These are phyloP conservation scores for Petasospora fabianii DNA, from an alignment of 1,139 yeast species.

Conservation along the genomic window DNA sequence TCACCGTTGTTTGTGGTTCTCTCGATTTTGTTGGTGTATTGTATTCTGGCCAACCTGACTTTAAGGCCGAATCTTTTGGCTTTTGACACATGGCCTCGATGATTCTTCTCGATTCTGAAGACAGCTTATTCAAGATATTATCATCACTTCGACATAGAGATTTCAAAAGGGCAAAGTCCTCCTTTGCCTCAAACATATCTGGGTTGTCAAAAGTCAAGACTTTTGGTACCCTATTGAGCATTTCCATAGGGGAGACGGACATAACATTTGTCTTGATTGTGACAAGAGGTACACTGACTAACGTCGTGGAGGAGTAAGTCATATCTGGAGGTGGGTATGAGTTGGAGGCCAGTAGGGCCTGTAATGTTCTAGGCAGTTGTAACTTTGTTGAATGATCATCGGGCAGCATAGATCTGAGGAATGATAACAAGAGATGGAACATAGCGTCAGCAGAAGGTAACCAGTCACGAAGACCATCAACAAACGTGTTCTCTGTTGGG, in stretches of 20 bases:
- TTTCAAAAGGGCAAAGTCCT: slow-evolving; percentile 73
- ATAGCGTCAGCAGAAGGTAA: slow-evolving; percentile 79
- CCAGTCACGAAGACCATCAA: slow-evolving; percentile 77
- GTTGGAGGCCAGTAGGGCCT: slow-evolving; percentile 55
- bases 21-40: slow-evolving; percentile 9
- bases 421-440: slow-evolving; percentile 74
- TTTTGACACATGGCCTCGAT: slow-evolving; percentile 53
- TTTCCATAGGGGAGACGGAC: slow-evolving; percentile 56
- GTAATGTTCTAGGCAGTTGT: slow-evolving; percentile 61
- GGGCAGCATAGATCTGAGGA: slow-evolving; percentile 76
- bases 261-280: slow-evolving; percentile 54
- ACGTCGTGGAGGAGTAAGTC: slow-evolving; percentile 37
- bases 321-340: slow-evolving; percentile 61
- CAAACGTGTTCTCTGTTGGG: slow-evolving; percentile 39
- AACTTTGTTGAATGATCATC: slow-evolving; percentile 50
- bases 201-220: slow-evolving; percentile 68
- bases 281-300: slow-evolving; percentile 63
- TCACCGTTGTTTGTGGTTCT: slow-evolving; percentile 33
- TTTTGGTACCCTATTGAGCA: slow-evolving; percentile 58
- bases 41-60: slow-evolving; percentile 36
- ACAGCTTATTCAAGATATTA: slow-evolving; percentile 57
- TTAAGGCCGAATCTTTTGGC: slow-evolving; percentile 36
- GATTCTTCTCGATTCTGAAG: slow-evolving; percentile 71
- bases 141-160: slow-evolving; percentile 56
- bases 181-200: slow-evolving; percentile 66